Evolutionary conservation across 805 yeast species (phyloP), one percentile per base, ranked within the genome.

Genomic region (Schizosaccharomyces lindneri): DNA sequence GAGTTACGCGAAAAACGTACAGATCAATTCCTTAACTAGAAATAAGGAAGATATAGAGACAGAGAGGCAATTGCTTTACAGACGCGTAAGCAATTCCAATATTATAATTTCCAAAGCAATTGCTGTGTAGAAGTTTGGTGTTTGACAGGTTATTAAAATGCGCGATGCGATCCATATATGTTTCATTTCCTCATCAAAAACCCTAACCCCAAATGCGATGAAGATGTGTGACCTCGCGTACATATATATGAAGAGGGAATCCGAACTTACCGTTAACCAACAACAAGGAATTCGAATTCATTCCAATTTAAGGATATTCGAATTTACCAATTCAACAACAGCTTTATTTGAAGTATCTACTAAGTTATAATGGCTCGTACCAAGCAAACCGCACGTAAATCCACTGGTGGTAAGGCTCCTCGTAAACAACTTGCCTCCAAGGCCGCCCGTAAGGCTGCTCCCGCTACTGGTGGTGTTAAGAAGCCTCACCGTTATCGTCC

Each of bases 401-500:
- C 90, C 68, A 84, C 93, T 68, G 88, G 90, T 77, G 94, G 94
- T 76, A 85, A 85, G 77, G 90, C 90, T 64, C 94, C 94, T 78
- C 83, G 94, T 80, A 85, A 85, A 79, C 89, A 84, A 74, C 81
- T 85, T 70, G 90, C 93, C 67, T 84, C 93, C 66, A 85, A 85
- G 80, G 90, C 89, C 67, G 93, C 94, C 68, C 81, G 93, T 78
- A 85, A 85, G 76, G 83, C 90, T 59, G 90, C 89, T 64, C 88
- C 89, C 75, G 76, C 84, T 63, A 88, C 79, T 89, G 90, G 90
- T 72, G 93, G 90, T 78, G 90, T 84, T 71, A 85, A 84, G 84
- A 85, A 84, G 78, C 88, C 89, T 67, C 93, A 84, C 80, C 83
- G 94, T 81, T 85, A 85, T 79, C 85, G 85, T 85, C 94, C 94